Percentiles rank a stretch among this genome's conserved stretches.
Evolutionary conservation across 768 basidiomycete genomes (phyloP).

Genomic region (Tricholoma terreum): DNA sequence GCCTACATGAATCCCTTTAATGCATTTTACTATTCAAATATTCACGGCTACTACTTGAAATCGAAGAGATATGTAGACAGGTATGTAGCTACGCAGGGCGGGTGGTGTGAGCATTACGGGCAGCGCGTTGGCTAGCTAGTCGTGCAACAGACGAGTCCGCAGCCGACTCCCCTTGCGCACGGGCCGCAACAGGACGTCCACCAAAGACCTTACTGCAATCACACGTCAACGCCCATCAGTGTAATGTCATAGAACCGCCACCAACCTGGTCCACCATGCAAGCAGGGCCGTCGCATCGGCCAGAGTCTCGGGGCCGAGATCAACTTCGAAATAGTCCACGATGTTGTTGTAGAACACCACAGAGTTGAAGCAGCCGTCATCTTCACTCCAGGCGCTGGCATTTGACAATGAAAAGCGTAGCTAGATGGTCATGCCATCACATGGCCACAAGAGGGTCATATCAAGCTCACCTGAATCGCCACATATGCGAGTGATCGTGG

Average conservation of each 20-base stretch:
- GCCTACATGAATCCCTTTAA: no score
- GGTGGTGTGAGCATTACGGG: background rate
- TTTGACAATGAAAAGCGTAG: conserved; percentile 14
- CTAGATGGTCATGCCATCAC: background rate
- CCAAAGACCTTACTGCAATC: background rate
- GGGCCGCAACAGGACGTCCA: background rate
- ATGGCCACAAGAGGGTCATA: background rate
- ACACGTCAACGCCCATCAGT: background rate
- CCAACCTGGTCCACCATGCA: background rate
- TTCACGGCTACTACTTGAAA: no score
- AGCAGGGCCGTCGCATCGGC: background rate
- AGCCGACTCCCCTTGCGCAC: background rate
- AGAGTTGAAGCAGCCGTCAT: conserved; percentile 13
- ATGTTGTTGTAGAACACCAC: conserved; percentile 12
- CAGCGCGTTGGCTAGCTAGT: background rate
- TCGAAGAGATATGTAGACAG: no score
- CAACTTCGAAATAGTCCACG: conserved; percentile 13
- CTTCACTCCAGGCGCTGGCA: conserved; percentile 1
- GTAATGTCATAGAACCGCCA: background rate
- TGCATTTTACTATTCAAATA: no score
- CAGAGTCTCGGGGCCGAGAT: conserved; percentile 6
- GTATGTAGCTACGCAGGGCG: no score
- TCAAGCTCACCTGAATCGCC: conserved; percentile 19
- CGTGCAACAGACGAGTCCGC: background rate
- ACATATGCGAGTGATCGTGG: conserved; percentile 23